Percentiles rank a stretch among this genome's conserved stretches.
Evolutionary conservation across 805 yeast species (phyloP).

Genomic region (Ogataea salicorniae): DNA sequence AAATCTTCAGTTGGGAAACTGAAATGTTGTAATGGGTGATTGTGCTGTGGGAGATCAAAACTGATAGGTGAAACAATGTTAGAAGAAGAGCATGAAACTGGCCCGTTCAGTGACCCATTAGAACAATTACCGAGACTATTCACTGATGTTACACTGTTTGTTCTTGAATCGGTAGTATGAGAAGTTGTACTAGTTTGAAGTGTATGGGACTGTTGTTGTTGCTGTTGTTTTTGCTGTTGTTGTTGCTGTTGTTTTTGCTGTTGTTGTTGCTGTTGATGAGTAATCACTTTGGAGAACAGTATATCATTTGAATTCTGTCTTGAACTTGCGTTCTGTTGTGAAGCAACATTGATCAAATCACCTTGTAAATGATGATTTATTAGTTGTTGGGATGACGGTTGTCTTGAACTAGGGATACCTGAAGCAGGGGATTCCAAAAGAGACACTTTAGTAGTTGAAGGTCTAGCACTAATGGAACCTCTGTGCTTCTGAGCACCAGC

Average conservation of each 20-base stretch:
- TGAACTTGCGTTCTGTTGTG: not conserved
- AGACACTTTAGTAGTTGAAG: slow-evolving; percentile 35
- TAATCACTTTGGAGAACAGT: not conserved
- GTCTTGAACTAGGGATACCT: slow-evolving; percentile 26
- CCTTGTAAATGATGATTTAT: not conserved
- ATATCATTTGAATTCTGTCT: not conserved
- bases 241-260: slow-evolving; percentile 2
- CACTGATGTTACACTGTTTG: slow-evolving; percentile 1
- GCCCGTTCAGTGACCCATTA: not conserved
- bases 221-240: slow-evolving; percentile 3
- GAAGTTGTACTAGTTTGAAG: not conserved
- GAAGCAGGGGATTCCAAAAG: slow-evolving; percentile 20
- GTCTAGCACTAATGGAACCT: slow-evolving; percentile 53
- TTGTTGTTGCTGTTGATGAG: slow-evolving; percentile 3
- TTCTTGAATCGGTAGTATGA: slow-evolving; percentile 1
- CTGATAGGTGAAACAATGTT: slow-evolving; percentile 15
- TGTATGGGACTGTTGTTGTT: slow-evolving; percentile 2
- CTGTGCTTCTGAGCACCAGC: slow-evolving; percentile 40
- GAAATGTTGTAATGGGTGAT: slow-evolving; percentile 18
- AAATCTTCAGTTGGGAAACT: slow-evolving; percentile 22
- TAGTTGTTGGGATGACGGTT: slow-evolving; percentile 18
- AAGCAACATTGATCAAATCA: not conserved
- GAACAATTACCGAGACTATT: not conserved
- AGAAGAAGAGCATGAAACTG: slow-evolving; percentile 3
- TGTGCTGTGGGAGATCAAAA: slow-evolving; percentile 14